Base-by-base conservation (phyloP, 805 yeast genomes). In the Starmerella ratchasimensis region DNA sequence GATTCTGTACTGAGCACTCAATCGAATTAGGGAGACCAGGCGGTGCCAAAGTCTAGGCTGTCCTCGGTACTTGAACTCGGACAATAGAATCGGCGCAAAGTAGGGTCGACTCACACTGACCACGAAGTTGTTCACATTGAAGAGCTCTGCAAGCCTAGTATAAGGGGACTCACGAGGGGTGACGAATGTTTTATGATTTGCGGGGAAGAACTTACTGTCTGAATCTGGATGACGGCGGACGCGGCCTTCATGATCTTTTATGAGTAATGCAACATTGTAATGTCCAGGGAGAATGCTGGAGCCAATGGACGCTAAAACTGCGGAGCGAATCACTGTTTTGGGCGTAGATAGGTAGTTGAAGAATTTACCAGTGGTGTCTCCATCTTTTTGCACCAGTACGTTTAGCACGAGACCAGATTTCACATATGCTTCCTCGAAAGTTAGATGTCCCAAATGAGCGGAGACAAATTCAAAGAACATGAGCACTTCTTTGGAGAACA, bases 71-170 rank as follows among this genome's bases (percentile, higher is more conserved):
- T 77, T 78, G 51, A 82, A 66, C 53, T 83, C 95, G 46, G 80
- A 78, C 26, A 80, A 74, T 30, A 90, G 69, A 39, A 88, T 63
- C 1, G 97, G 96, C 0, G 95, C 94, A 49, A 88, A 63, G 52
- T 88, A 90, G 0, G 97, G 96, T 44, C 96, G 68, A 7, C 97
- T 94, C 46, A 88, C 65, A 16, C 95, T 81, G 1, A 86, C 86
- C 22, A 90, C 67, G 53, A 83, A 88, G 57, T 86, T 93, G 58
- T 90, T 90, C 18, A 90, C 97, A 51, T 90, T 90, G 63, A 88
- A 90, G 41, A 88, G 66, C 56, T 90, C 97, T 0, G 95, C 79
- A 33, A 88, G 67, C 38, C 94, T 64, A 1, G 90, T 80, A 54
- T 88, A 88, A 0, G 96, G 94, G 9, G 78, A 72, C 28, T 69